Evolutionary conservation across 805 yeast species (phyloP), one percentile per base, ranked within the genome.

Genomic region (Ogataea sp.): DNA sequence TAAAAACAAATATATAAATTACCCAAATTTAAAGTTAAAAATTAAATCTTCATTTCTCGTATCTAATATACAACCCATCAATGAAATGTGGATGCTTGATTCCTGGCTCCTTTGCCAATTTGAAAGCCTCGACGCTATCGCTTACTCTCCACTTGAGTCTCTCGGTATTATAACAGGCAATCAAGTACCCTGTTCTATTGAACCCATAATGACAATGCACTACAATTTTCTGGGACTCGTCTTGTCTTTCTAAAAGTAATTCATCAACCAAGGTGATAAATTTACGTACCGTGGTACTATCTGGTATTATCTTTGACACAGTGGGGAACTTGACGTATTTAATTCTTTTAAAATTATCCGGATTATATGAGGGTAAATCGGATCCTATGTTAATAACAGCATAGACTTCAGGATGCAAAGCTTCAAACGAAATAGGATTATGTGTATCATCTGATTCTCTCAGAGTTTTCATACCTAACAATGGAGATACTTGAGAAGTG

Each of bases 151-250:
- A 74, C 0, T 77, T 77, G 25, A 74, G 55, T 38, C 61, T 62
- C 50, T 80, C 86, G 20, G 83, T 68, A 50, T 83, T 61, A 52
- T 78, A 83, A 50, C 83, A 74, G 52, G 85, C 78, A 16, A 83
- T 74, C 37, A 83, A 65, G 49, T 75, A 83, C 2, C 93, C 90
- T 0, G 90, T 83, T 41, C 90, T 63, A 55, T 83, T 83, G 59
- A 82, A 84, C 6, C 90, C 93, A 52, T 83, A 83, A 55, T 83
- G 93, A 53, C 93, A 83, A 56, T 83, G 93, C 7, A 83, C 82
- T 0, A 73, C 86, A 6, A 80, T 61, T 20, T 67, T 58, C 21
- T 46, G 43, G 18, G 14, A 11, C 7, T 38, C 43, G 4, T 48
- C 40, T 17, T 40, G 47, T 4, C 43, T 42, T 20, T 52, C 56